Conservation (phyloP, 2,329 filamentous ascomycete genomes). For the Botryotinia calthae region DNA sequence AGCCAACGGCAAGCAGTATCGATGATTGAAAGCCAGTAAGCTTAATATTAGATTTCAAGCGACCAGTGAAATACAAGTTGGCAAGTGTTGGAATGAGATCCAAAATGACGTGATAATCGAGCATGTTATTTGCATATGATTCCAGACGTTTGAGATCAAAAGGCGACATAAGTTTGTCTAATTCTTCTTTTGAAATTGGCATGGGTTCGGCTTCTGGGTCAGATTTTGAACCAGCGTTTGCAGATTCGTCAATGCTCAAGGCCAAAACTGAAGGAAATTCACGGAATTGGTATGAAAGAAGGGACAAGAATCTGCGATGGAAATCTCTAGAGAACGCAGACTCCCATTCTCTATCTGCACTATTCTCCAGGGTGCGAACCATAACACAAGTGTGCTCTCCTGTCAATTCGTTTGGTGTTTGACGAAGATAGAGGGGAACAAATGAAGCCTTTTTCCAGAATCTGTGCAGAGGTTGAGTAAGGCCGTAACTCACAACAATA, state of each 20-base stretch:
- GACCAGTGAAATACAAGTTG: constrained; percentile 78
- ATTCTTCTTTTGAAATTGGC: constrained; percentile 67
- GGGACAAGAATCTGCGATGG: constrained; percentile 84
- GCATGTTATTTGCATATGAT: constrained; percentile 92
- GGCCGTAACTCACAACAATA: constrained; percentile 89
- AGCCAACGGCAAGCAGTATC: constrained; percentile 83
- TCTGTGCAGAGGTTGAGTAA: constrained; percentile 83
- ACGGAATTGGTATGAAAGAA: constrained; percentile 91
- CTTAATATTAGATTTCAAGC: constrained; percentile 63
- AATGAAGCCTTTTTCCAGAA: constrained; percentile 94
- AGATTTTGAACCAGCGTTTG: constrained; percentile 67
- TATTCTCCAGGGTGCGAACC: constrained; percentile 72
- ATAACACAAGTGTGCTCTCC: constrained; percentile 98
- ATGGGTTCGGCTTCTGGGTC: constrained; percentile 54
- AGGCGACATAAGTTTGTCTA: constrained; percentile 77
- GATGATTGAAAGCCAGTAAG: constrained; percentile 81
- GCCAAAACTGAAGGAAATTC: constrained; percentile 75
- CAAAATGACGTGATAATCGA: constrained; percentile 96
- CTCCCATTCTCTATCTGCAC: constrained; percentile 77
- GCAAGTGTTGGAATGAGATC: constrained; percentile 86
- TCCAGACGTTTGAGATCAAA: constrained; percentile 95
- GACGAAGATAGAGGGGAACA: constrained; percentile 85
- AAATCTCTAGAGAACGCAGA: constrained; percentile 91
- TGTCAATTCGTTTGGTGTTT: constrained; percentile 93
- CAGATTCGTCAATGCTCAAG: constrained; percentile 84